phyloP scores from a whole-genome alignment of 2,329 filamentous ascomycete genomes.

The Phaeosphaeriaceae sp. region DNA sequence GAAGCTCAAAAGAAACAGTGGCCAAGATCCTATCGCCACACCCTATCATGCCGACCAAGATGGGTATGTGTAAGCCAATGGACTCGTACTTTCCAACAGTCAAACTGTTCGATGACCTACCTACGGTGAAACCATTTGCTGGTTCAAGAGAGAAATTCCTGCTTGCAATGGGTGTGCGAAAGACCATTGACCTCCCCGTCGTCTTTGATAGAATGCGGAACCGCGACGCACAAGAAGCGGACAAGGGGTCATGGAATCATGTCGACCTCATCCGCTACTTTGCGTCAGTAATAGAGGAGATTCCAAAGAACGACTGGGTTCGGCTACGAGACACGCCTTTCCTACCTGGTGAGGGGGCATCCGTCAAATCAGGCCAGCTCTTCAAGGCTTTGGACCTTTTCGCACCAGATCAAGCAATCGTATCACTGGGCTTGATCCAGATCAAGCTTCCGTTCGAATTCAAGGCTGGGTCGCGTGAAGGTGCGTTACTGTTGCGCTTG shows the following conservation, averaged over 20 bases:
- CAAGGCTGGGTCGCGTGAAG: conserved; percentile 62
- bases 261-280: conserved; percentile 95
- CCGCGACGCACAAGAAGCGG: conserved; percentile 59
- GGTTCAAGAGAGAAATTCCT: conserved; percentile 92
- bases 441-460: conserved; percentile 83
- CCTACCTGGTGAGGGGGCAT: conserved; percentile 70
- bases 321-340: conserved; percentile 81
- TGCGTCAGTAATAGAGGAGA: conserved; percentile 87
- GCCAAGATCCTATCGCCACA: conserved; percentile 70
- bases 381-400: conserved; percentile 48
- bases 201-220: conserved; percentile 88
- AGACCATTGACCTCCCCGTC: conserved; percentile 92
- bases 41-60: conserved; percentile 86
- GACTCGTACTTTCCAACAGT: conserved; percentile 95
- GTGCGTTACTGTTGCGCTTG: conserved; percentile 73
- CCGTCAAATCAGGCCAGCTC: conserved; percentile 36
- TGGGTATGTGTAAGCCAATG: conserved; percentile 83
- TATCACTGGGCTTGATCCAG: conserved; percentile 48
- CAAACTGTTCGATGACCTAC: conserved; percentile 92
- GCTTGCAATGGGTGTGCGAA: conserved; percentile 82
- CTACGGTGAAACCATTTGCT: conserved; percentile 75
- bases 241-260: conserved; percentile 79
- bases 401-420: conserved; percentile 43
- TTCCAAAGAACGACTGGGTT: conserved; percentile 81
- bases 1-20: conserved; percentile 71